Evolutionary conservation across 306 rosid genomes (phyloP), one percentile per base, ranked within the genome.

Genomic region (Dryas drummondii): DNA sequence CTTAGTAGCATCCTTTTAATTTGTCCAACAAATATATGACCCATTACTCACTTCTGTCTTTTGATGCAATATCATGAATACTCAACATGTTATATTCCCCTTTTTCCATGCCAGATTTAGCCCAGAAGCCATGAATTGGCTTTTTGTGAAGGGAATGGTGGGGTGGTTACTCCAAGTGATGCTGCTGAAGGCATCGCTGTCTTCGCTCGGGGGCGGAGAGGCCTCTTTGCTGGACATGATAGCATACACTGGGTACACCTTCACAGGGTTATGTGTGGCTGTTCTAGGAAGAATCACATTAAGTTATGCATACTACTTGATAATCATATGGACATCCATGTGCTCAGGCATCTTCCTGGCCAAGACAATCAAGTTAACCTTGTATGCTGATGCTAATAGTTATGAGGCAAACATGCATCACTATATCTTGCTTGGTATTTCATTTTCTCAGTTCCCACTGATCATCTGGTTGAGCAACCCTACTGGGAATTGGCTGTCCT

Each of bases 281-380:
- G 90, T 85, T 51, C 48, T 86, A 3, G 93, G 91, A 75, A 85
- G 85, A 81, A 80, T 90, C 47, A 45, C 79, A 32, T 72, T 60
- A 27, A 78, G 91, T 27, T 85, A 82, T 78, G 77, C 90, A 9
- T 90, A 86, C 81, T 87, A 87, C 79, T 76, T 86, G 80, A 67
- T 90, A 45, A 84, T 86, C 87, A 86, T 89, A 40, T 85, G 89
- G 84, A 78, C 91, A 75, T 88, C 91, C 75, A 61, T 88, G 76
- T 88, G 93, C 85, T 85, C 87, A 91, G 96, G 90, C 78, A 71
- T 86, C 9, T 91, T 91, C 78, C 78, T 91, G 73, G 90, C 87
- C 71, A 91, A 88, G 80, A 88, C 90, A 15, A 85, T 91, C 83
- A 88, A 86, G 68, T 74, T 92, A 72, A 86, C 87, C 53, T 82